Base-by-base conservation (phyloP, 371 early-diverging fungal genomes). In the Apophysomyces elegans region DNA sequence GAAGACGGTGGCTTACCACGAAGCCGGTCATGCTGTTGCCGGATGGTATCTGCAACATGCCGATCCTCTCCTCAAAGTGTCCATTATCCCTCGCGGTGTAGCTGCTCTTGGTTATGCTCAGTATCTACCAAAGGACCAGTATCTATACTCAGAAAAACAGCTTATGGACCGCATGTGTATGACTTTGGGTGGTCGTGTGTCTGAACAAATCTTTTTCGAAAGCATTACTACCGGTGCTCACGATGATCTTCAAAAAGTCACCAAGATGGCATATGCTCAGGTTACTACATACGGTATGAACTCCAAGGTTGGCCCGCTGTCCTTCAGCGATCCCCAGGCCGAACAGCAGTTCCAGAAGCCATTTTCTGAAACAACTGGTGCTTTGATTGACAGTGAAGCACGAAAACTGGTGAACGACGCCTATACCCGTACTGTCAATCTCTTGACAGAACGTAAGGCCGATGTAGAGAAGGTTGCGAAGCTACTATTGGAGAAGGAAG, bases 41-140 rank as follows among this genome's bases (percentile, higher is more conserved):
- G 99, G 99, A 37, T 99, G 99, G 99, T 99, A 92, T 78, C 79
- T 99, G 70, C 86, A 95, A 68, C 90, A 96, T 64, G 97, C 98
- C 14, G 95, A 97, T 77, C 98, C 98, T 16, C 84, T 99, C 38
- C 86, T 99, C 63, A 98, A 99, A 86, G 97, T 98, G 2, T 96
- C 97, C 61, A 98, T 99, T 68, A 99, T 99, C 68, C 99, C 99
- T 56, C 93, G 99, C 64, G 98, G 98, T 37, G 83, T 87, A 7
- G 98, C 93, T 41, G 98, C 99, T 18, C 88, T 99, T 32, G 99
- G 99, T 32, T 99, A 98, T 80, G 99, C 99, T 37, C 99, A 98
- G 80, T 99, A 98, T 75, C 71, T 99, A 67, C 99, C 99, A 70
- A 96, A 97, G 81, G 99, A 99, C 67, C 93, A 96, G 81, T 96